phyloP scores from a whole-genome alignment of 116 monocot genomes.

The Papilionanthe hybrid region DNA sequence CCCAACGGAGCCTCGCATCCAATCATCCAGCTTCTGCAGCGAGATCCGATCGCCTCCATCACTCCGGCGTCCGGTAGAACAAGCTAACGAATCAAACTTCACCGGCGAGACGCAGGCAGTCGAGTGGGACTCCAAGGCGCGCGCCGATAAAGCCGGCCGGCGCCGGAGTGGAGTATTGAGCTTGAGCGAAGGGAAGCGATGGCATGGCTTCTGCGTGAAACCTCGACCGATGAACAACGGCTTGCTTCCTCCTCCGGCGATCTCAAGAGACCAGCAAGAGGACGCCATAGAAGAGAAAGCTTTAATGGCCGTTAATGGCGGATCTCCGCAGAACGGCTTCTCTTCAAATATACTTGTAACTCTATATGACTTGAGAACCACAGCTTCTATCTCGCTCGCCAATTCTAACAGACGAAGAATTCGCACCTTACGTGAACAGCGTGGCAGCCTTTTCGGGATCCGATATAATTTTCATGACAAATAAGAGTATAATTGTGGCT shows the following conservation, averaged over 20 bases:
- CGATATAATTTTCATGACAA: background rate
- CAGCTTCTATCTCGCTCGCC: background rate
- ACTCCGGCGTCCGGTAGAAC: background rate
- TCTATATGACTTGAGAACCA: background rate
- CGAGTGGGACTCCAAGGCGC: background rate
- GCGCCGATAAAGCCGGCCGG: background rate
- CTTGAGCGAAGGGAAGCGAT: background rate
- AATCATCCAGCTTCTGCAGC: slow-evolving; percentile 48
- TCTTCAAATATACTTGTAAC: background rate
- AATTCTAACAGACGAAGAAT: background rate
- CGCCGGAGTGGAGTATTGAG: background rate
- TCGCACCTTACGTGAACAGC: background rate
- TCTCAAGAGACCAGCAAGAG: background rate
- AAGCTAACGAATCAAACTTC: background rate
- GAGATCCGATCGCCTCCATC: slow-evolving; percentile 12
- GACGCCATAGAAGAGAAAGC: background rate
- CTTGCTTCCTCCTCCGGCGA: background rate
- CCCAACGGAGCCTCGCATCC: slow-evolving; percentile 49
- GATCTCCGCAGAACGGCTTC: background rate
- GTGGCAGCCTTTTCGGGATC: background rate
- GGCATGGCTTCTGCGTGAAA: background rate
- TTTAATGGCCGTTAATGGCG: background rate
- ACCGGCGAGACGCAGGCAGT: background rate
- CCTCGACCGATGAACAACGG: background rate
- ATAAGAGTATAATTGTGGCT: no score